Evolutionary conservation across 179 eudicot species (phyloP), one percentile per base, ranked within the genome.

Genomic region (Camellia oleifera): DNA sequence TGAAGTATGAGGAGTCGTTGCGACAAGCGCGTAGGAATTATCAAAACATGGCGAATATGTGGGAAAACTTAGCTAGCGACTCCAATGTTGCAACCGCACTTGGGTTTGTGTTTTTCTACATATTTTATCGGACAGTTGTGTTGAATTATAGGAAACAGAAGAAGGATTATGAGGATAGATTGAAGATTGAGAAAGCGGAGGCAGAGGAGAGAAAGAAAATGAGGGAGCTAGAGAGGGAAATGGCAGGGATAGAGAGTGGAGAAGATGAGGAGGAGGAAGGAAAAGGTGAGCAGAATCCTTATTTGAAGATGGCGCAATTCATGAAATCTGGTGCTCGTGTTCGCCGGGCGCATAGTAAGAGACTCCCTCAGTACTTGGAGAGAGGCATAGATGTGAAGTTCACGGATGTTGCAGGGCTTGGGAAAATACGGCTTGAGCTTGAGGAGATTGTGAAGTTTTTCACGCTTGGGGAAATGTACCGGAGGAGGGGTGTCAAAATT

Each of bases 341-440:
- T 79, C 89, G 93, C 23, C 86, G 92, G 57, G 94, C 90, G 44
- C 87, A 79, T 13, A 84, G 69, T 65, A 85, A 66, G 81, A 91
- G 89, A 73, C 84, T 88, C 65, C 96, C 98, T 9, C 96, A 94
- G 73, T 94, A 87, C 81, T 79, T 93, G 81, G 97, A 95, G 78
- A 90, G 88, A 81, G 97, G 89, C 76, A 87, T 89, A 7, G 97
- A 95, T 84, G 98, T 95, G 84, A 93, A 95, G 89, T 95, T 95
- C 85, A n/a, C 96, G 20, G 98, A 95, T 91, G 98, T 95, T 82
- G 98, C 98, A 1, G 98, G 98, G 80, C 97, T 95, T 71, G 98
- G 98, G 72, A 95, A 95, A 84, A 95, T 95, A 79, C 81, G 97
- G 63, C 85, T 90, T 76, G 98, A 95, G 88, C 92, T 95, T 77